phyloP scores from a whole-genome alignment of 1,284 basidiomycete species.

The Microstroma glucosiphilum region DNA sequence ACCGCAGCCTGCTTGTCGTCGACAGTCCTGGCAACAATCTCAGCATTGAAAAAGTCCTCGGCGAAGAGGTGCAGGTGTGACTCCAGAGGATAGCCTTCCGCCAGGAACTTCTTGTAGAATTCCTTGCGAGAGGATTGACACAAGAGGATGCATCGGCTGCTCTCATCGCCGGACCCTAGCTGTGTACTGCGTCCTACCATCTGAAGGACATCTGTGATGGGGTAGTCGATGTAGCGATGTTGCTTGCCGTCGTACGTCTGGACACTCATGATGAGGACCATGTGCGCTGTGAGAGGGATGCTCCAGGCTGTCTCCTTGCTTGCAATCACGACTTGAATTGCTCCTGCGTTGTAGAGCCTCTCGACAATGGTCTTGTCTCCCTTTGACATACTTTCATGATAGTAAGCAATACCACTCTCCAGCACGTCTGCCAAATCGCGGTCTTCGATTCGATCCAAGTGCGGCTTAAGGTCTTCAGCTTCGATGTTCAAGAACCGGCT shows the following conservation, averaged over 20 bases:
- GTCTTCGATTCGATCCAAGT: slow-evolving; percentile 79
- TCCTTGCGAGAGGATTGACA: slow-evolving; percentile 90
- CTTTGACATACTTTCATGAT: slow-evolving; percentile 85
- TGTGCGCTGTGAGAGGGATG: slow-evolving; percentile 83
- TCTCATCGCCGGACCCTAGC: slow-evolving; percentile 74
- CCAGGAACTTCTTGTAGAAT: slow-evolving; percentile 97
- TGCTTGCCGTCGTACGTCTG: slow-evolving; percentile 71
- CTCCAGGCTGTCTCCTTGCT: slow-evolving; percentile 96
- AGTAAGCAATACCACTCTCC: slow-evolving; percentile 86
- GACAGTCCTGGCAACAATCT: slow-evolving; percentile 96
- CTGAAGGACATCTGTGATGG: slow-evolving; percentile 92
- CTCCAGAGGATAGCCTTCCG: slow-evolving; percentile 96
- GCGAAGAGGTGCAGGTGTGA: slow-evolving; percentile 53
- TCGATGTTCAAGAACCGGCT: slow-evolving; percentile 88
- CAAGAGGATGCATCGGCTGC: slow-evolving; percentile 88
- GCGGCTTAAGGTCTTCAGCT: slow-evolving; percentile 71
- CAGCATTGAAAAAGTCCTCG: slow-evolving; percentile 98
- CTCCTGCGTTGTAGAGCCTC: slow-evolving; percentile 85
- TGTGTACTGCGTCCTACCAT: slow-evolving; percentile 94
- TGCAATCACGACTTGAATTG: slow-evolving; percentile 87
- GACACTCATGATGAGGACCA: slow-evolving; percentile 98
- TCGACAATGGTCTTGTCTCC: slow-evolving; percentile 91
- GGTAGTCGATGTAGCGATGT: slow-evolving; percentile 86
- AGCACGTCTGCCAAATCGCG: slow-evolving; percentile 71
- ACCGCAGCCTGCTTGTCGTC: slow-evolving; percentile 57